phyloP scores from a whole-genome alignment of 805 yeast genomes.

The Metschnikowia sp. region DNA sequence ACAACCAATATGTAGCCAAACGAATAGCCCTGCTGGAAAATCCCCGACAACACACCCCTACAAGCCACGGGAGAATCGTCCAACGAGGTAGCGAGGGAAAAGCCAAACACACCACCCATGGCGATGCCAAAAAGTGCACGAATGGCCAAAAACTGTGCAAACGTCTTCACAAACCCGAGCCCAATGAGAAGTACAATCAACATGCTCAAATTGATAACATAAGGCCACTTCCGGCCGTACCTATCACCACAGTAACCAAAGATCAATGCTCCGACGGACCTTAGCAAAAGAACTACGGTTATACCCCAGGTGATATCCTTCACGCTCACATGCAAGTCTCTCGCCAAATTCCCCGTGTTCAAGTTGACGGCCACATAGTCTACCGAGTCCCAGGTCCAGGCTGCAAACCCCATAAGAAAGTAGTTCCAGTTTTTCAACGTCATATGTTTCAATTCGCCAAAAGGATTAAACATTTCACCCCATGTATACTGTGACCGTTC shows the following conservation, averaged over 20 bases:
- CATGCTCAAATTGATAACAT: constrained; percentile 42
- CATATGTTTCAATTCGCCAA: constrained; percentile 24
- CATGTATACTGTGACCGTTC: constrained; percentile 39
- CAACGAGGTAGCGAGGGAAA: constrained; percentile 61
- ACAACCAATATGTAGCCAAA: constrained; percentile 66
- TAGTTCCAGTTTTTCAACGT: constrained; percentile 43
- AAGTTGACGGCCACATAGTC: constrained; percentile 59
- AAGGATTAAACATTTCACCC: constrained; percentile 36
- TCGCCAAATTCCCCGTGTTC: constrained; percentile 48
- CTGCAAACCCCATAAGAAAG: constrained; percentile 49
- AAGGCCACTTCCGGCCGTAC: constrained; percentile 61
- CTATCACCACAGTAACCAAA: constrained; percentile 61
- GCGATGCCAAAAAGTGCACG: constrained; percentile 65
- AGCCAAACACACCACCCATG: constrained; percentile 72
- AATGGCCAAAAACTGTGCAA: constrained; percentile 56
- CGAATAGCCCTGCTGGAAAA: constrained; percentile 80
- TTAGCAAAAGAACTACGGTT: constrained; percentile 62
- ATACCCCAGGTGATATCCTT: constrained; percentile 67
- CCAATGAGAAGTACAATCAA: constrained; percentile 58
- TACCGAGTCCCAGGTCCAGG: constrained; percentile 67
- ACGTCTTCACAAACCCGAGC: constrained; percentile 57
- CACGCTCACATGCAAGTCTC: constrained; percentile 40
- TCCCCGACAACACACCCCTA: constrained; percentile 59
- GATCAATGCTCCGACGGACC: constrained; percentile 61
- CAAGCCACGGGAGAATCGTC: constrained; percentile 61